These are phyloP conservation scores for Taphrina betulina DNA, from an alignment of 1,139 yeast species.

Conservation along the genomic window DNA sequence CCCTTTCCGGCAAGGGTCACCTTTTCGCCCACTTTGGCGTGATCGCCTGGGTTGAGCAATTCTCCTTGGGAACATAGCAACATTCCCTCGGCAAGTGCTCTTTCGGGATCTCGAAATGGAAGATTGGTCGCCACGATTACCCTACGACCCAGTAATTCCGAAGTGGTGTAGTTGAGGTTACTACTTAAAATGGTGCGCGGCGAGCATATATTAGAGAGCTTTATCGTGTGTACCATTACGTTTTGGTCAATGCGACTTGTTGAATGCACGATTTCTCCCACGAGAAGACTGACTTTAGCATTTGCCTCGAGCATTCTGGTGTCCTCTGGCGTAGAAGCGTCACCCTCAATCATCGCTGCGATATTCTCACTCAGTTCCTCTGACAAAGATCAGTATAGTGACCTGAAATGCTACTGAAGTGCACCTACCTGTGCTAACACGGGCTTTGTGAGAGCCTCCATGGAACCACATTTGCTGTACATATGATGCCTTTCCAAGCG, in stretches of 20 bases:
- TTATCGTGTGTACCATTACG: not conserved
- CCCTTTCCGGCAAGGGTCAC: conserved; percentile 16
- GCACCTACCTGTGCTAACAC: conserved; percentile 4
- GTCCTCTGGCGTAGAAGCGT: not conserved
- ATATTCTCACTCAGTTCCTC: conserved; percentile 10
- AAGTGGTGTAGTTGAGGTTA: not conserved
- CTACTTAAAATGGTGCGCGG: conserved; percentile 27
- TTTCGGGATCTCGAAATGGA: conserved; percentile 13
- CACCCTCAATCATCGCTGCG: conserved; percentile 15
- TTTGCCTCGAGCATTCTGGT: not conserved
- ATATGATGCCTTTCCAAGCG: conserved; percentile 12
- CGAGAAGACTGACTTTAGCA: conserved; percentile 3
- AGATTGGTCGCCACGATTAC: conserved; percentile 25
- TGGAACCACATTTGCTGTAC: conserved; percentile 21
- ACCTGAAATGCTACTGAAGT: no score
- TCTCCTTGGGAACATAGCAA: conserved; percentile 14
- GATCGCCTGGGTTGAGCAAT: conserved; percentile 6
- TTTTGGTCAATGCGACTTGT: no score
- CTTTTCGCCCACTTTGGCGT: conserved; percentile 11
- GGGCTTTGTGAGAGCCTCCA: not conserved
- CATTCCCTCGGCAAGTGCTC: conserved; percentile 24
- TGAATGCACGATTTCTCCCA: conserved; percentile 19
- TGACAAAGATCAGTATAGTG: not conserved
- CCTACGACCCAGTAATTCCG: conserved; percentile 4
- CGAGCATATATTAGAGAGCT: conserved; percentile 10